Evolutionary conservation across 306 rosid species (phyloP).

Genomic region (Quercus bicolor): DNA sequence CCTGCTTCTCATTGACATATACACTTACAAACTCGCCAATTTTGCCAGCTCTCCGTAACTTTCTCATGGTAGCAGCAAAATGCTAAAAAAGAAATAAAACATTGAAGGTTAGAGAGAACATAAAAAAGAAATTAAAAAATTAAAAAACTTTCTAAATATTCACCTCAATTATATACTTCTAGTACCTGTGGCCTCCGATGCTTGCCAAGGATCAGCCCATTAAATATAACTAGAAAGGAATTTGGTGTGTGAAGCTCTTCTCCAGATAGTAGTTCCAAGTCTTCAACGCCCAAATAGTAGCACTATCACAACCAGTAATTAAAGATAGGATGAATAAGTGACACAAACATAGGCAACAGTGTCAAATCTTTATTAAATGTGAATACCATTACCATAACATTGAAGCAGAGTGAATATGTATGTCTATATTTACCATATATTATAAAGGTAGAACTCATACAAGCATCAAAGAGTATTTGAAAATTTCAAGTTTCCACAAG

Average conservation of each 20-base stretch:
- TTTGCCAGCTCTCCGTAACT: constrained; percentile 78
- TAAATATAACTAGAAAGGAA: constrained; percentile 83
- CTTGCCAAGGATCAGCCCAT: constrained; percentile 91
- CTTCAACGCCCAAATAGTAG: constrained; percentile 67
- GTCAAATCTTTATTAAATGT: too few relatives aligned
- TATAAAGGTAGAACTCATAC: too few relatives aligned
- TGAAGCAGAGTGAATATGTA: neutral
- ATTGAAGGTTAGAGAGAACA: neutral
- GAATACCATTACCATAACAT: neutral
- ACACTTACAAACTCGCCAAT: constrained; percentile 90
- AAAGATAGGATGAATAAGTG: constrained; percentile 14
- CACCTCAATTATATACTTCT: neutral
- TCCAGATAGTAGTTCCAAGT: constrained; percentile 74
- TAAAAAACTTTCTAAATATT: neutral
- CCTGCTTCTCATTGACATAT: constrained; percentile 88
- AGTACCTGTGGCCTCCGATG: constrained; percentile 86
- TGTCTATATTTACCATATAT: too few relatives aligned
- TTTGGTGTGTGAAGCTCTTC: constrained; percentile 87
- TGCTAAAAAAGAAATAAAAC: constrained; percentile 24
- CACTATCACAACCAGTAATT: constrained; percentile 45
- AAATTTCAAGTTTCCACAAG: too few relatives aligned
- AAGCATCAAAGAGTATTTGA: too few relatives aligned
- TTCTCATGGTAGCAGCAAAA: constrained; percentile 71
- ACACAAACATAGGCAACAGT: neutral
- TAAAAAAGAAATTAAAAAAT: neutral